A percentile compares a stretch with the other conserved stretches of the same genome.
phyloP scores from a whole-genome alignment of 2,329 filamentous ascomycete species.

The Arthroderma sp. region DNA sequence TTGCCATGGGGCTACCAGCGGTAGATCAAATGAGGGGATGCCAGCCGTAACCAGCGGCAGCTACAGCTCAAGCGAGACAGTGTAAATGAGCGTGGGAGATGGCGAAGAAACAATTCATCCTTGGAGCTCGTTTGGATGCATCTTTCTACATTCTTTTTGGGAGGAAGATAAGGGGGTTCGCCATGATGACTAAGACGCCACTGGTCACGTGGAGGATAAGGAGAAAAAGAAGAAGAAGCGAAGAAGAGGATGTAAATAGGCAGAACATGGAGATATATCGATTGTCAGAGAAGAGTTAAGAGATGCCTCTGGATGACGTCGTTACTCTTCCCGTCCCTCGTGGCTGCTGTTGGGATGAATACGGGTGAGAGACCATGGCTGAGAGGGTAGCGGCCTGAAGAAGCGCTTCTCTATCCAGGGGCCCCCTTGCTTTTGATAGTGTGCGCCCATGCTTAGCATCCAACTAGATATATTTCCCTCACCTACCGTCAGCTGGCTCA shows the following conservation, averaged over 20 bases:
- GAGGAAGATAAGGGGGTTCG: background rate
- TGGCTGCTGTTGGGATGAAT: background rate
- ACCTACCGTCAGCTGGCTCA: too few relatives aligned
- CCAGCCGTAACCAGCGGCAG: constrained; percentile 4
- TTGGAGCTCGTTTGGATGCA: background rate
- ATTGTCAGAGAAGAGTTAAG: background rate
- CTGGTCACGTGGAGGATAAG: background rate
- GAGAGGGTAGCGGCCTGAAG: background rate
- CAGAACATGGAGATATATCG: background rate
- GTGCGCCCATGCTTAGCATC: too few relatives aligned
- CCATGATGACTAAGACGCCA: constrained; percentile 1
- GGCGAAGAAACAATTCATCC: background rate
- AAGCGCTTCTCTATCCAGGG: background rate
- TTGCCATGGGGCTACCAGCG: background rate
- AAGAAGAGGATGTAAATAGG: background rate
- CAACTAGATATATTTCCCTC: background rate
- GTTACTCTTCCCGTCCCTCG: background rate
- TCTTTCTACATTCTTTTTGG: background rate
- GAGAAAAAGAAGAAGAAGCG: background rate
- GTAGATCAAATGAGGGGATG: background rate
- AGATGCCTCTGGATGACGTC: background rate
- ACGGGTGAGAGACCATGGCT: background rate
- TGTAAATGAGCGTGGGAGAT: background rate
- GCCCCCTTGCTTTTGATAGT: background rate
- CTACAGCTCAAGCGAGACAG: background rate